Evolutionary conservation across 179 eudicot species (phyloP).

Genomic region (Silene vulgaris): DNA sequence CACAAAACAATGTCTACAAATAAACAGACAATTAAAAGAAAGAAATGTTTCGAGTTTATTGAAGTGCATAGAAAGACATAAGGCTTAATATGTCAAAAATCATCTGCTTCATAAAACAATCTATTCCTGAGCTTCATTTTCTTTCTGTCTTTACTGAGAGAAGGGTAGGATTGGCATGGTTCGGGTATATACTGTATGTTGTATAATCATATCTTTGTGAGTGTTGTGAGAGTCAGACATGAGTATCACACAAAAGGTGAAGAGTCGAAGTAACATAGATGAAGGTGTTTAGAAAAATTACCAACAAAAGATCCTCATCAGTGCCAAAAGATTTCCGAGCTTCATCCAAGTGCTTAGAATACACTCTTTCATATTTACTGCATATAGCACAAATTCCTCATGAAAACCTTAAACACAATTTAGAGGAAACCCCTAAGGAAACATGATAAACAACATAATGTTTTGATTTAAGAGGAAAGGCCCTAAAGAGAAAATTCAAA

Average conservation of each 20-base stretch:
- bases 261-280: neutral
- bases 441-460: too few relatives aligned
- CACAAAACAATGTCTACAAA: too few relatives aligned
- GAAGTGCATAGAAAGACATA: too few relatives aligned
- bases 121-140: too few relatives aligned
- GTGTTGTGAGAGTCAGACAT: neutral
- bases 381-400: slow-evolving; percentile 14
- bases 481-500: neutral
- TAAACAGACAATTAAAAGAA: too few relatives aligned
- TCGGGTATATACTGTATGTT: too few relatives aligned
- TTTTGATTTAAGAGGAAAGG: neutral
- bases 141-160: too few relatives aligned
- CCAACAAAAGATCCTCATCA: slow-evolving; percentile 94
- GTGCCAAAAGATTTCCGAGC: slow-evolving; percentile 99
- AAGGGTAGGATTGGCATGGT: too few relatives aligned
- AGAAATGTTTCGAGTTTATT: too few relatives aligned
- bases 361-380: slow-evolving; percentile 66
- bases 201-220: neutral
- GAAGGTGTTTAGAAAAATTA: slow-evolving; percentile 24
- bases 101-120: too few relatives aligned
- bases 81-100: too few relatives aligned
- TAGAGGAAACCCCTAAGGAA: neutral
- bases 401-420: neutral
- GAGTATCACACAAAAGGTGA: slow-evolving; percentile 3
- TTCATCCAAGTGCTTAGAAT: slow-evolving; percentile 61